These are phyloP conservation scores for Shiraia bambusicola DNA, from an alignment of 2,329 filamentous ascomycete genomes.

Conservation along the genomic window DNA sequence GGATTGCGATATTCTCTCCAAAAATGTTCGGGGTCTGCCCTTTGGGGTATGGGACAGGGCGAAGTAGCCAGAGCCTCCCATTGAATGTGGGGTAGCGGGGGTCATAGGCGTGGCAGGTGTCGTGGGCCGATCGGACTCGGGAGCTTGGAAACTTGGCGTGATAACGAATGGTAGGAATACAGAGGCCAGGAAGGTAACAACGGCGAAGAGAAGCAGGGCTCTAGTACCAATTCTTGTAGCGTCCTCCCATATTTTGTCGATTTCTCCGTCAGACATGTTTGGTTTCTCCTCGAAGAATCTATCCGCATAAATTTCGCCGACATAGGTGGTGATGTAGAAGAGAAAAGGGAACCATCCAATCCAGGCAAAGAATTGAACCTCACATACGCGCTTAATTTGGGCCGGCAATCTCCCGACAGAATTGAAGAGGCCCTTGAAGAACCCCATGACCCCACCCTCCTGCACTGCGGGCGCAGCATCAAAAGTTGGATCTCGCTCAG, in stretches of 20 bases:
- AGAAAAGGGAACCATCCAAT: slow-evolving; percentile 94
- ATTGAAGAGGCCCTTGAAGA: slow-evolving; percentile 76
- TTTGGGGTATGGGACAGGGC: slow-evolving; percentile 26
- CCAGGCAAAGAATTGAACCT: slow-evolving; percentile 70
- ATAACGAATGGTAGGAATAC: slow-evolving; percentile 84
- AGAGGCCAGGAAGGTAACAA: slow-evolving; percentile 79
- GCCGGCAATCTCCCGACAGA: slow-evolving; percentile 78
- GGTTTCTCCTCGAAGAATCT: slow-evolving; percentile 77
- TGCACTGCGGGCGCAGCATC: slow-evolving; percentile 60
- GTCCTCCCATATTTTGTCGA: slow-evolving; percentile 78
- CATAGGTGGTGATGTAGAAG: slow-evolving; percentile 92
- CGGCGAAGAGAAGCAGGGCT: slow-evolving; percentile 82
- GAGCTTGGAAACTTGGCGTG: slow-evolving; percentile 69
- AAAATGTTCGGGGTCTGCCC: slow-evolving; percentile 21
- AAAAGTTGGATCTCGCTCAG: slow-evolving; percentile 76
- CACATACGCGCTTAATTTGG: slow-evolving; percentile 78
- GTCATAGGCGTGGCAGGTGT: slow-evolving; percentile 45
- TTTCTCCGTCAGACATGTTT: slow-evolving; percentile 71
- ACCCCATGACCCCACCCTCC: slow-evolving; percentile 67
- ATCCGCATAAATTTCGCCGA: slow-evolving; percentile 89
- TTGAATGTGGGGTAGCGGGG: slow-evolving; percentile 35
- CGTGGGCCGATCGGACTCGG: slow-evolving; percentile 41
- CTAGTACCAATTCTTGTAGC: slow-evolving; percentile 87
- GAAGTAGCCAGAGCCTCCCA: slow-evolving; percentile 39
- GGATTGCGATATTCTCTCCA: slow-evolving; percentile 34